These are phyloP conservation scores for Leccinellum luteum DNA, from an alignment of 768 basidiomycete species.

Conservation along the genomic window DNA sequence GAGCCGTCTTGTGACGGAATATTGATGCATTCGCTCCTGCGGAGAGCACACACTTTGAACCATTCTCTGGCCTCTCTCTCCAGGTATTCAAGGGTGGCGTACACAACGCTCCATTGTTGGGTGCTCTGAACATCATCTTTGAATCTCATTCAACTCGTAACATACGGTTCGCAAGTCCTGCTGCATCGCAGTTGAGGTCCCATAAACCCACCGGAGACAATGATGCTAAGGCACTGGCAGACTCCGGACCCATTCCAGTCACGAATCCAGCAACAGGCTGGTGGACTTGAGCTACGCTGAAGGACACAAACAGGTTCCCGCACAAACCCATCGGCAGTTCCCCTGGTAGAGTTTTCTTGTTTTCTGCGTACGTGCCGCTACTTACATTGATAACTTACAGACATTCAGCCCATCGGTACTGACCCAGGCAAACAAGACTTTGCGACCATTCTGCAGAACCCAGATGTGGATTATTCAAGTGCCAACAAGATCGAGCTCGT, in stretches of 20 bases:
- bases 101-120: not conserved
- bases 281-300: slow-evolving; percentile 1
- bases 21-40: not conserved
- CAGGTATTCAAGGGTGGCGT: not conserved
- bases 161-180: slow-evolving; percentile 7
- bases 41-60: not conserved
- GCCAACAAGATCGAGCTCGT: not conserved
- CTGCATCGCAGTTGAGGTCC: not conserved
- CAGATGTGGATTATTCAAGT: not conserved
- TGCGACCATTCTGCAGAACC: too few species aligned
- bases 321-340: not conserved
- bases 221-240: too few species aligned
- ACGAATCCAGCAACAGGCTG: slow-evolving; percentile 12
- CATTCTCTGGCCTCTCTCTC: slow-evolving; percentile 5
- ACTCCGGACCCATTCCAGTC: slow-evolving; percentile 2
- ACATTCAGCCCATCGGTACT: too few species aligned
- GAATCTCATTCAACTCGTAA: slow-evolving; percentile 11
- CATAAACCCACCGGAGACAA: too few species aligned
- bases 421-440: too few species aligned
- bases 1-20: slow-evolving; percentile 2
- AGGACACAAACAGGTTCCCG: slow-evolving; percentile 2
- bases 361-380: too few species aligned
- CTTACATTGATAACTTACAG: too few species aligned
- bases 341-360: not conserved
- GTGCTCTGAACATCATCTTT: slow-evolving; percentile 10